A percentile compares a stretch with the other conserved stretches of the same genome.
Evolutionary conservation across 139 green algal genomes (phyloP).

Genomic region (Zygnema circumcarinatum): DNA sequence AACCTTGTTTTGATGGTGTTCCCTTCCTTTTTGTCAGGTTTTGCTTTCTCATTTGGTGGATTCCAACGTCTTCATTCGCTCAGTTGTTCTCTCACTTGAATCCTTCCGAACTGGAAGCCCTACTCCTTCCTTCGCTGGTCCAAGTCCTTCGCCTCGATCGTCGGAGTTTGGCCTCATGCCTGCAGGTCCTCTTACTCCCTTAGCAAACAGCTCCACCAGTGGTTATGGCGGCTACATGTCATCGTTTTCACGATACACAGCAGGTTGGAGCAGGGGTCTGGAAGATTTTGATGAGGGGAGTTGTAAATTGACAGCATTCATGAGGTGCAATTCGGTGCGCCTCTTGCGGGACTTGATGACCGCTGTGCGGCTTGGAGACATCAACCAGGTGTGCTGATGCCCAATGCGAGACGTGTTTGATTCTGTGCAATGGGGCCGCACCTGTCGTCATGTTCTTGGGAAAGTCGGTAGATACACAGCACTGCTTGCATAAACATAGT

Average conservation of each 20-base stretch:
- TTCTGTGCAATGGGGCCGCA: no score
- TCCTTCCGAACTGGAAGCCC: conserved; percentile 39
- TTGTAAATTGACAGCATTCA: conserved; percentile 50
- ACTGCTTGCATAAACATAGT: no score
- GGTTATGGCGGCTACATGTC: neutral
- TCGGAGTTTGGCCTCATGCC: neutral
- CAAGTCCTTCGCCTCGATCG: conserved; percentile 17
- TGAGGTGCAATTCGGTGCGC: conserved; percentile 46
- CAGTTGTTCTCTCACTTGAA: conserved; percentile 56
- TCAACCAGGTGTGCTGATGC: conserved; percentile 49
- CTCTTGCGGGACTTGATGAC: conserved; percentile 60
- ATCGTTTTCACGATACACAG: neutral
- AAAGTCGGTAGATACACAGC: no score
- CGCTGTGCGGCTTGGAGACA: conserved; percentile 41
- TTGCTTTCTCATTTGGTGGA: conserved; percentile 59
- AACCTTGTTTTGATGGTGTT: no score
- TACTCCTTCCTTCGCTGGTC: conserved; percentile 39
- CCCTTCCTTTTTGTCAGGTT: conserved; percentile 29
- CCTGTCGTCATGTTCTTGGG: no score
- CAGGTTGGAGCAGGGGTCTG: neutral
- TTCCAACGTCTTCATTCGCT: conserved; percentile 64
- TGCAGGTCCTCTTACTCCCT: neutral
- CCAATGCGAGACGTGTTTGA: neutral
- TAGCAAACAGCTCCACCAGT: neutral
- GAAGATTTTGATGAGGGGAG: neutral